Evolutionary conservation across 2,329 filamentous ascomycete species (phyloP).

Genomic region (Penicillium decumbens): DNA sequence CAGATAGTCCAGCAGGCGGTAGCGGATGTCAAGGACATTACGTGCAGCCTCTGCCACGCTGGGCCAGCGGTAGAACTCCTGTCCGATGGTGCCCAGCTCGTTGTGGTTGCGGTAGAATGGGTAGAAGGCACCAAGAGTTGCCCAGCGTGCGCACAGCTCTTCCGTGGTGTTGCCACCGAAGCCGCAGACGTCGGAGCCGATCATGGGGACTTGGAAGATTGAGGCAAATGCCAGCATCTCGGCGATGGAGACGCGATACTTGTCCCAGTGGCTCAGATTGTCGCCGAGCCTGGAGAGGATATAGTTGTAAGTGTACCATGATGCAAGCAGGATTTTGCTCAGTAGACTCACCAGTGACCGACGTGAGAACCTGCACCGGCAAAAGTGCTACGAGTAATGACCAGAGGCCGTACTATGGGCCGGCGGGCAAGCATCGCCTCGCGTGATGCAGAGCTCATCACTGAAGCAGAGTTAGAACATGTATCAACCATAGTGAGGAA

Average conservation of each 20-base stretch:
- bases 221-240: conserved; percentile 58
- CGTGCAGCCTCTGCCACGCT: conserved; percentile 60
- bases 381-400: conserved; percentile 73
- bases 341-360: conserved; percentile 47
- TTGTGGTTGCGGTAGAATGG: conserved; percentile 76
- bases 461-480: conserved; percentile 14
- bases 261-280: conserved; percentile 55
- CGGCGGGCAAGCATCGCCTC: conserved; percentile 63
- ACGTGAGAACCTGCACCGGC: conserved; percentile 62
- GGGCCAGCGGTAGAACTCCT: conserved; percentile 70
- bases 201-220: conserved; percentile 65
- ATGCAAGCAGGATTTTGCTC: conserved; percentile 28
- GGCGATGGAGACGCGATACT: conserved; percentile 57
- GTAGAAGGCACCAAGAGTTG: conserved; percentile 65
- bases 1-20: conserved; percentile 71
- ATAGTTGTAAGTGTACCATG: neutral
- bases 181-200: conserved; percentile 70
- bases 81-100: conserved; percentile 48
- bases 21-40: conserved; percentile 67
- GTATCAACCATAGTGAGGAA: neutral
- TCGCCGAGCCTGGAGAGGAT: conserved; percentile 51
- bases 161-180: conserved; percentile 65
- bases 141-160: conserved; percentile 70
- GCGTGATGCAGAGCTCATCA: conserved; percentile 66
- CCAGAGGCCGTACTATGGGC: conserved; percentile 59